Evolutionary conservation across 139 green algal species (phyloP).

Genomic region (Eudorina sp.): DNA sequence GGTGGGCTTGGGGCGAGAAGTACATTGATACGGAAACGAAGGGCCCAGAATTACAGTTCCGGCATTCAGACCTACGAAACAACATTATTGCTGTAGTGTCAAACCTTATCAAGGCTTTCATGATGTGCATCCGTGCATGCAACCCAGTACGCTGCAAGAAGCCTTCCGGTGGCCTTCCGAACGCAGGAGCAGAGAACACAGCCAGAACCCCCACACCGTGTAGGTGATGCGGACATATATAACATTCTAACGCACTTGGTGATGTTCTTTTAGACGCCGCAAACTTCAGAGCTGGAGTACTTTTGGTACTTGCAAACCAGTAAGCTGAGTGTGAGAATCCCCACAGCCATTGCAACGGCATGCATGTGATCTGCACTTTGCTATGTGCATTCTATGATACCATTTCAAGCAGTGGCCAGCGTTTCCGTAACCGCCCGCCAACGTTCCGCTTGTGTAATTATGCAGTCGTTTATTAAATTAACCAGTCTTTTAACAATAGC

Average conservation of each 20-base stretch:
- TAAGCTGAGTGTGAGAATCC: not conserved
- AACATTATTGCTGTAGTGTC: not conserved
- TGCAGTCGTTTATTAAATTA: not conserved
- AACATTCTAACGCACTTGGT: not conserved
- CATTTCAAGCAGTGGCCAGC: not conserved
- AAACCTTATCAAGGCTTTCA: not conserved
- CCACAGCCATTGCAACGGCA: not conserved
- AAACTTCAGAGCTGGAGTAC: not conserved
- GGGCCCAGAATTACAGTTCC: not conserved
- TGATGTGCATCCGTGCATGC: not conserved
- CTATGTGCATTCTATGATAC: not conserved
- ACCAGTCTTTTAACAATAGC: too few species aligned
- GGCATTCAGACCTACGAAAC: not conserved
- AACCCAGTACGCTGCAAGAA: not conserved
- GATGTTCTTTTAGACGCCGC: not conserved
- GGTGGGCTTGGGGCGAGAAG: not conserved
- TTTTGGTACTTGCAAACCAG: not conserved
- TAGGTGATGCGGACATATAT: not conserved
- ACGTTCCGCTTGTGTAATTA: not conserved
- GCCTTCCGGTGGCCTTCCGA: not conserved
- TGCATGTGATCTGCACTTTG: not conserved
- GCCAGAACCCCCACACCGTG: not conserved
- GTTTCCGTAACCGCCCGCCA: not conserved
- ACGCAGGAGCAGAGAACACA: slow-evolving; percentile 3
- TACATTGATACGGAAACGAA: slow-evolving; percentile 6